Base-by-base conservation (phyloP, 352 stramenopile genomes). In the Pythium volutum region DNA sequence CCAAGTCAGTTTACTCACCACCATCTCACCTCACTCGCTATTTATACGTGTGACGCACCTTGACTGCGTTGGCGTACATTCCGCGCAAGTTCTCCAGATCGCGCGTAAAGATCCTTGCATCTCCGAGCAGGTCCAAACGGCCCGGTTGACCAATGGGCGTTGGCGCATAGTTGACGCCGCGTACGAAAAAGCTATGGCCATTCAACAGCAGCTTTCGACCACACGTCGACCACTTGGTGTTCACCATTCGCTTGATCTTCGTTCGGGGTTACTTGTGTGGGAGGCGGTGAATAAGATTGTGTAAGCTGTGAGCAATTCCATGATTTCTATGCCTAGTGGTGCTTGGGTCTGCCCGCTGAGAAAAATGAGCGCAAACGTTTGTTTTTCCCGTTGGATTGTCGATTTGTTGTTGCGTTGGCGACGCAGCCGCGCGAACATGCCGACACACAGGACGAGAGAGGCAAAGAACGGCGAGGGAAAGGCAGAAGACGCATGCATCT, bases 61-160 rank as follows among this genome's bases (percentile, higher is more conserved):
- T 90, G 68, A 87, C 70, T 11, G 81, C 76, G 50, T 90, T 90
- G 25, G 77, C 78, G 55, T 88, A 70, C 78, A 90, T 90, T n/a
- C 65, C 67, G 6, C 81, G 81, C n/a, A 90, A 61, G 55, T 88
- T 85, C 39, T 73, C 62, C 52, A 90, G 64, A 62, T 90, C 81
- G 22, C 81, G 81, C 36, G 73, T 68, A 64, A 76, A 90, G 49
- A 90, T 79, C 18, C 51, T 67, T 34, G 71, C 60, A 38, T 88
- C 64, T 26, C 72, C 73, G 39, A 90, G 62, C 69, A 90, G 73
- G 55, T 90, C 81, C 42, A 83, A 51, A 0, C 81, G 67, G 0
- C 76, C 77, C 15, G 75, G 77, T 11, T 59, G 66, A 12, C 78
- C 78, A 39, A 90, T 88, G 2, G 78, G 81, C 31, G 78, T 87